phyloP scores from a whole-genome alignment of 1,284 basidiomycete genomes.

The Sparassis latifolia region DNA sequence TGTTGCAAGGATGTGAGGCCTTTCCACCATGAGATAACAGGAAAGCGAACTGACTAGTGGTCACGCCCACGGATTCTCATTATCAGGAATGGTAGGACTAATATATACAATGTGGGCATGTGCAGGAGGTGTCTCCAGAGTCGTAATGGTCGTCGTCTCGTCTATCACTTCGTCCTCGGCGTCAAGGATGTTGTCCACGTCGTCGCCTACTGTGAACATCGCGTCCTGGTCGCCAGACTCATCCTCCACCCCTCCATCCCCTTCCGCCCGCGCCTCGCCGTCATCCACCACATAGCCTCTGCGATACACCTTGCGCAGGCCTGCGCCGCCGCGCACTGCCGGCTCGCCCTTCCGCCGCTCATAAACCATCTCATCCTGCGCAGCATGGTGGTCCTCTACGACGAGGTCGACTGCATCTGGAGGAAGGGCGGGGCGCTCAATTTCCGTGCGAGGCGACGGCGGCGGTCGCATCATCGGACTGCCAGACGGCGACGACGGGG shows the following conservation, averaged over 20 bases:
- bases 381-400: constrained; percentile 51
- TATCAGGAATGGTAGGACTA: constrained; percentile 26
- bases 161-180: constrained; percentile 21
- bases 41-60: too few species aligned
- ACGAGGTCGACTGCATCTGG: constrained; percentile 77
- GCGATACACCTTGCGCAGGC: constrained; percentile 47
- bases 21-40: too few species aligned
- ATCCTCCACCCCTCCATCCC: constrained; percentile 35
- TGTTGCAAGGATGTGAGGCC: too few species aligned
- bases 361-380: constrained; percentile 39
- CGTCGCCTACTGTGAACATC: constrained; percentile 17
- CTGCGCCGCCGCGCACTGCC: constrained; percentile 29
- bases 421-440: constrained; percentile 40
- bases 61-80: constrained; percentile 52
- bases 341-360: constrained; percentile 53
- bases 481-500: constrained; percentile 16
- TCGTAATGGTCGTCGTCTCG: constrained; percentile 15
- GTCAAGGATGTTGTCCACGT: constrained; percentile 24
- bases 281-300: constrained; percentile 43
- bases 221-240: constrained; percentile 15
- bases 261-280: constrained; percentile 29
- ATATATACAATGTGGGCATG: constrained; percentile 31
- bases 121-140: constrained; percentile 38
- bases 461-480: constrained; percentile 26
- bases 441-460: constrained; percentile 29